Conservation (phyloP, 352 stramenopile species). For the Globisporangium polare region DNA sequence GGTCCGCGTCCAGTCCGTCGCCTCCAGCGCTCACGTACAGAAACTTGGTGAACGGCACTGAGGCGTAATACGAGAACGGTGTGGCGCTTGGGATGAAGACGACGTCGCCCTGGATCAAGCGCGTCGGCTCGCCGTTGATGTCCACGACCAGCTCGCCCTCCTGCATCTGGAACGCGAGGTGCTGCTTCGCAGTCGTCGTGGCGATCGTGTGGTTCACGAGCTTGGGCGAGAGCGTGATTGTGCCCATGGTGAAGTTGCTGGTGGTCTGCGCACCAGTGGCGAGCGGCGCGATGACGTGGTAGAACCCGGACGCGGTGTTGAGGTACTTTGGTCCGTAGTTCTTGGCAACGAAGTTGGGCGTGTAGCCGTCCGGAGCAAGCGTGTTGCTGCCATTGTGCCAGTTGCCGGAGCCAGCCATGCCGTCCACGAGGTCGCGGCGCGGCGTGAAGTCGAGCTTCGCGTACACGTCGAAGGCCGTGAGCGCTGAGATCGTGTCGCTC, state of each 20-base stretch:
- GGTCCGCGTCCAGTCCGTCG: conserved; percentile 41
- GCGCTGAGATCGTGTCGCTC: conserved; percentile 30
- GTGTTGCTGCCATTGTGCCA: conserved; percentile 51
- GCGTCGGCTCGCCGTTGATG: conserved; percentile 28
- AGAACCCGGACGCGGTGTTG: conserved; percentile 42
- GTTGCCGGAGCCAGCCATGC: conserved; percentile 35
- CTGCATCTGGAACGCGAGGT: conserved; percentile 45
- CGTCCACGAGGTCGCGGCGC: conserved; percentile 38
- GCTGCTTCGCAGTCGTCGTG: conserved; percentile 37
- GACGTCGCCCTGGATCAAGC: conserved; percentile 49
- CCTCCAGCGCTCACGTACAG: conserved; percentile 45
- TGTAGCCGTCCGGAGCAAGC: conserved; percentile 34
- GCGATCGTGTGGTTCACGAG: conserved; percentile 36
- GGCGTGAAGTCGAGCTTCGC: conserved; percentile 35
- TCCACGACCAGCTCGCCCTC: conserved; percentile 44
- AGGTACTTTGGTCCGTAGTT: conserved; percentile 59
- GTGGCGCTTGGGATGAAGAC: conserved; percentile 40
- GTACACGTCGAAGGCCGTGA: conserved; percentile 48
- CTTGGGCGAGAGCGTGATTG: conserved; percentile 45
- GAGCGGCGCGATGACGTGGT: conserved; percentile 48
- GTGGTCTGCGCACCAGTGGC: conserved; percentile 38
- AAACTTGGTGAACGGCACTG: conserved; percentile 52
- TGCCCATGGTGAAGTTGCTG: conserved; percentile 60
- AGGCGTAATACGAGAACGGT: conserved; percentile 45
- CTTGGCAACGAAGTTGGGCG: conserved; percentile 51